phyloP scores from a whole-genome alignment of 2,329 filamentous ascomycete species.

The Thelonectria discophora region DNA sequence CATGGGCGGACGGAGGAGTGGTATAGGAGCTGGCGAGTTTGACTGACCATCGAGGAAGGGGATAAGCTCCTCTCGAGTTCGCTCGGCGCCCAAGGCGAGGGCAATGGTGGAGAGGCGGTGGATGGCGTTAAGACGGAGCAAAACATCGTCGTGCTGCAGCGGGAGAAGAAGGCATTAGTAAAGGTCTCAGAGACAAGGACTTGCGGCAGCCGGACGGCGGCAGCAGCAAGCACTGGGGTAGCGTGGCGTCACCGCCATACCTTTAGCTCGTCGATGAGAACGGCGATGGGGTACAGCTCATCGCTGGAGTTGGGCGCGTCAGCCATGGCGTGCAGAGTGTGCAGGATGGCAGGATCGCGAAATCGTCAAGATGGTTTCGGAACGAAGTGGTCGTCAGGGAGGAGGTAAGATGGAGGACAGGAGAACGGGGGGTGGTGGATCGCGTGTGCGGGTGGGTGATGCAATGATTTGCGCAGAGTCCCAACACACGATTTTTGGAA shows the following conservation, averaged over 20 bases:
- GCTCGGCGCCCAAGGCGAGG: conserved; percentile 91
- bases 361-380: conserved; percentile 39
- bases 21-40: conserved; percentile 29
- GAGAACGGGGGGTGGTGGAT: conserved; percentile 42
- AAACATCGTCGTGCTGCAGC: conserved; percentile 92
- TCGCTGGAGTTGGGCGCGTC: conserved; percentile 90
- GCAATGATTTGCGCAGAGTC: conserved; percentile 47
- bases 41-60: conserved; percentile 96
- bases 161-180: conserved; percentile 33
- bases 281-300: conserved; percentile 99
- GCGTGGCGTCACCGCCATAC: conserved; percentile 60
- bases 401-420: conserved; percentile 36
- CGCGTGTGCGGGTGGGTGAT: conserved; percentile 44
- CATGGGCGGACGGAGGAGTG: conserved; percentile 29
- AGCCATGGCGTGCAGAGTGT: conserved; percentile 73
- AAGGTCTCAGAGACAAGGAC: background rate
- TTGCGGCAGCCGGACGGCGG: conserved; percentile 40
- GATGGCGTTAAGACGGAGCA: conserved; percentile 97
- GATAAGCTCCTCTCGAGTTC: conserved; percentile 97
- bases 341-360: conserved; percentile 45
- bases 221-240: conserved; percentile 24
- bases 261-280: conserved; percentile 99
- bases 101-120: conserved; percentile 98
- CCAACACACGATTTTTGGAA: conserved; percentile 44
- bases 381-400: conserved; percentile 36